phyloP scores from a whole-genome alignment of 176 grass and related monocot species.

The Metroxylon sagu region DNA sequence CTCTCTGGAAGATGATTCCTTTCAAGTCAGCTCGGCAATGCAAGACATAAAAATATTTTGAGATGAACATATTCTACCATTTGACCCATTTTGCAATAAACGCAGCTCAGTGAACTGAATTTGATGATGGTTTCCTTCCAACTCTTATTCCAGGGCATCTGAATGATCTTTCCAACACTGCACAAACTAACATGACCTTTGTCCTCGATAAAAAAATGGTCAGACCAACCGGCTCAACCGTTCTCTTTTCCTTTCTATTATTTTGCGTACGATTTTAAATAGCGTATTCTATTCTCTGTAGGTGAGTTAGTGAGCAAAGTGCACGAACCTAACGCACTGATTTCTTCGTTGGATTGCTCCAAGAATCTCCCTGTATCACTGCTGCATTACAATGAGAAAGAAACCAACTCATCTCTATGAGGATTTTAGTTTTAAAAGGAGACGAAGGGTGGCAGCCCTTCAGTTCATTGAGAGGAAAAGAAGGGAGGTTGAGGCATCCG shows the following conservation, averaged over 20 bases:
- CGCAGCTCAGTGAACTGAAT: too few species aligned
- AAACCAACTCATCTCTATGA: conserved; percentile 5
- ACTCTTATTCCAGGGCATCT: neutral
- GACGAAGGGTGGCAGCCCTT: neutral
- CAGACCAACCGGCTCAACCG: conserved; percentile 9
- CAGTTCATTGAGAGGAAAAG: neutral
- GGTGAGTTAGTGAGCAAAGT: conserved; percentile 9
- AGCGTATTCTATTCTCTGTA: neutral
- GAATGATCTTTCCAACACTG: conserved; percentile 3
- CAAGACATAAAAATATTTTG: too few species aligned
- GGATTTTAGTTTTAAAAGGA: neutral
- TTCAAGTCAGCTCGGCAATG: too few species aligned
- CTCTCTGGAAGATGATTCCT: too few species aligned
- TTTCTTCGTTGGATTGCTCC: neutral
- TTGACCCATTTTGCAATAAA: too few species aligned
- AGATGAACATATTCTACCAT: too few species aligned
- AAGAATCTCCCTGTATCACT: conserved; percentile 10
- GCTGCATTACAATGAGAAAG: neutral
- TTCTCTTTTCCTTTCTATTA: neutral
- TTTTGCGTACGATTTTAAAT: too few species aligned
- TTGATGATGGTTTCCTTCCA: too few species aligned
- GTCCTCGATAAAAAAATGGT: conserved; percentile 2
- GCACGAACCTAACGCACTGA: neutral
- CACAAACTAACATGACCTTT: neutral
- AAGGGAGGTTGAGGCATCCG: neutral